Conservation (phyloP, 108 stramenopile genomes). For the Conticribra weissflogii region DNA sequence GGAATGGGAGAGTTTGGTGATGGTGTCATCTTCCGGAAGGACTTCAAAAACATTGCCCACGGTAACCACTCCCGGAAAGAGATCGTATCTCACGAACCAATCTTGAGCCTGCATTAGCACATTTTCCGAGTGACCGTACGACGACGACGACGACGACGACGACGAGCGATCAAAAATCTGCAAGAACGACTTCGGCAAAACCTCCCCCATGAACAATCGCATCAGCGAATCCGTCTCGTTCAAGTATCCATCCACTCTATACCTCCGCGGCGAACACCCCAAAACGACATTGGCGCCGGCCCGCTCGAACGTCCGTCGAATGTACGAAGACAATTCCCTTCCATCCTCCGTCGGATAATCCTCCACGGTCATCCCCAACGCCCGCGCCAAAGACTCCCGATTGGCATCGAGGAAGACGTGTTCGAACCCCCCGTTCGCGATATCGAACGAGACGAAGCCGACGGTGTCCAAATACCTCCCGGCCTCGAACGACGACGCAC, state of each 20-base stretch:
- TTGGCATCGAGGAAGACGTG: slow-evolving; percentile 67
- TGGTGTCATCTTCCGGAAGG: slow-evolving; percentile 66
- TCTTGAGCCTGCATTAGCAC: slow-evolving; percentile 51
- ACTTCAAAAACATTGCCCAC: slow-evolving; percentile 65
- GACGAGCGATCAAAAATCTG: slow-evolving; percentile 1
- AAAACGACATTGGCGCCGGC: slow-evolving; percentile 54
- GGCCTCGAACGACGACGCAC: slow-evolving; percentile 62
- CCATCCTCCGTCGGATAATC: slow-evolving; percentile 60
- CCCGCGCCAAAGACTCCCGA: slow-evolving; percentile 28
- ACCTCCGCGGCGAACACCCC: slow-evolving; percentile 59
- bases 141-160: slow-evolving; percentile 8
- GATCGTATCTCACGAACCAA: slow-evolving; percentile 50
- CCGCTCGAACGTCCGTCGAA: slow-evolving; percentile 49
- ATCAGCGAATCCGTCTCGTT: slow-evolving; percentile 57
- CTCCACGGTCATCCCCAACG: slow-evolving; percentile 35
- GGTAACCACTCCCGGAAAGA: slow-evolving; percentile 40
- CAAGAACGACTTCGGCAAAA: slow-evolving; percentile 51
- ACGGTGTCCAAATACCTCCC: slow-evolving; percentile 77
- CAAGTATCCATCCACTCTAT: slow-evolving; percentile 33
- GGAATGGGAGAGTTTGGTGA: slow-evolving; percentile 33
- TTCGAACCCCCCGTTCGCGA: slow-evolving; percentile 34
- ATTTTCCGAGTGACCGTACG: not conserved
- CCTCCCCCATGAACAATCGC: slow-evolving; percentile 51
- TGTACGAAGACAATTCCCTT: slow-evolving; percentile 54
- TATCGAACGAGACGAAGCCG: slow-evolving; percentile 71